Evolutionary conservation across 176 grass and related monocot species (phyloP).

Genomic region (Miscanthus lutarioriparius): DNA sequence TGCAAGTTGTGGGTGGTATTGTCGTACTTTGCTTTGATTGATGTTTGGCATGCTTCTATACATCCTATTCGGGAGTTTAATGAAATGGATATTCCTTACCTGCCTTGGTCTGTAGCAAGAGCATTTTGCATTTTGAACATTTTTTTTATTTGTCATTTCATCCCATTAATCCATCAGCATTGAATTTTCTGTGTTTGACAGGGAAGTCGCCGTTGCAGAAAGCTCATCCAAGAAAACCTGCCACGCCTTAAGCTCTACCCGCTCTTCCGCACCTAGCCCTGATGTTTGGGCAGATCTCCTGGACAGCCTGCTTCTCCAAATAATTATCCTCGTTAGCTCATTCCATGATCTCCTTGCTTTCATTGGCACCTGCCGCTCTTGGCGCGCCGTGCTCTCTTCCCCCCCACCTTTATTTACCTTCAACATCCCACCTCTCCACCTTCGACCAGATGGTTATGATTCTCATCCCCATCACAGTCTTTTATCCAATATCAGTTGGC

Average conservation of each 20-base stretch:
- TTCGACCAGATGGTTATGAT: background rate
- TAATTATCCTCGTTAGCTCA: conserved; percentile 43
- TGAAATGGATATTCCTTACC: background rate
- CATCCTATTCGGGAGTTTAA: background rate
- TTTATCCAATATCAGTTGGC: background rate
- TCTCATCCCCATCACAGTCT: background rate
- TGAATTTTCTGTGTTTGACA: background rate
- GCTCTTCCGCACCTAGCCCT: too few species aligned
- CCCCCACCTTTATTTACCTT: background rate
- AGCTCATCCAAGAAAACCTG: too few species aligned
- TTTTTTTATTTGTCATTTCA: background rate
- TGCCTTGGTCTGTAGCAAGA: background rate
- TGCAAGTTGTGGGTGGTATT: background rate
- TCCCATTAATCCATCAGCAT: background rate
- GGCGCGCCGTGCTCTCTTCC: conserved; percentile 36
- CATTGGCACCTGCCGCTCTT: conserved; percentile 48
- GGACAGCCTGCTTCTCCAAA: conserved; percentile 47
- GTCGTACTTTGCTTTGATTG: background rate
- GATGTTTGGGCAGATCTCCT: conserved; percentile 46
- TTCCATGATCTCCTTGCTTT: conserved; percentile 57
- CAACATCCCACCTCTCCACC: conserved; percentile 43
- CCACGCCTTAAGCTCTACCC: too few species aligned
- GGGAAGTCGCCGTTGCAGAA: too few species aligned
- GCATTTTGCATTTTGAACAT: background rate
- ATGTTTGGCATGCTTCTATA: background rate